Evolutionary conservation across 1,284 basidiomycete species (phyloP).

Genomic region (Schizophyllum commune): DNA sequence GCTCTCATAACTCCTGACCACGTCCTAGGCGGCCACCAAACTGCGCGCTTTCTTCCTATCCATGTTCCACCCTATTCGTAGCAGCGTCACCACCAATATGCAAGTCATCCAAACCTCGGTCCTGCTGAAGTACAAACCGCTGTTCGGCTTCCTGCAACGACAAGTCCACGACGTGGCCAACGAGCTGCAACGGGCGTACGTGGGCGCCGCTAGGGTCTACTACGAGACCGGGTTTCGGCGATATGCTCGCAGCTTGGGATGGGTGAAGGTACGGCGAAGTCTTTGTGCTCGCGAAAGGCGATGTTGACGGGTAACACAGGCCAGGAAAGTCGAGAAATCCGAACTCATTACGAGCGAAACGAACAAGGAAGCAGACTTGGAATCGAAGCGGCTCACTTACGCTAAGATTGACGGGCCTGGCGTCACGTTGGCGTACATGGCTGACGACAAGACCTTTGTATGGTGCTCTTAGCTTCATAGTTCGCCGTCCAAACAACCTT

Average conservation of each 20-base stretch:
- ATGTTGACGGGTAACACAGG: conserved; percentile 27
- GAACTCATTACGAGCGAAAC: conserved; percentile 44
- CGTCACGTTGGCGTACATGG: conserved; percentile 78
- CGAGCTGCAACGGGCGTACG: conserved; percentile 87
- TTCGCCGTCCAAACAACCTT: conserved; percentile 1
- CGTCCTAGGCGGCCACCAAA: conserved; percentile 72
- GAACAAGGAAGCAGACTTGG: conserved; percentile 30
- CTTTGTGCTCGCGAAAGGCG: background rate
- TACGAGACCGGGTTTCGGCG: conserved; percentile 95
- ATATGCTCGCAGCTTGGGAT: conserved; percentile 77
- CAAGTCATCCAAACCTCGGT: conserved; percentile 88
- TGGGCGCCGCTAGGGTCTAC: conserved; percentile 79
- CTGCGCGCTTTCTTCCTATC: conserved; percentile 83
- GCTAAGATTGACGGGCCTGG: conserved; percentile 73
- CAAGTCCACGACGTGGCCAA: conserved; percentile 79
- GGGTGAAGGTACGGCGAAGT: conserved; percentile 52
- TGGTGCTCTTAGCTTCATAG: conserved; percentile 21
- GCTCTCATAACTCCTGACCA: background rate
- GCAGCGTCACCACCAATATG: conserved; percentile 86
- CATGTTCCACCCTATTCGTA: conserved; percentile 75
- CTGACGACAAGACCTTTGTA: conserved; percentile 79
- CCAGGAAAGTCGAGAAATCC: conserved; percentile 55
- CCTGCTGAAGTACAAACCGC: conserved; percentile 75
- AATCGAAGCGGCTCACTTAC: conserved; percentile 53
- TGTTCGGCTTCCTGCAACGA: conserved; percentile 83